A percentile compares a stretch with the other conserved stretches of the same genome.
Evolutionary conservation across 805 yeast genomes (phyloP).

Genomic region (Priceomyces castillae): DNA sequence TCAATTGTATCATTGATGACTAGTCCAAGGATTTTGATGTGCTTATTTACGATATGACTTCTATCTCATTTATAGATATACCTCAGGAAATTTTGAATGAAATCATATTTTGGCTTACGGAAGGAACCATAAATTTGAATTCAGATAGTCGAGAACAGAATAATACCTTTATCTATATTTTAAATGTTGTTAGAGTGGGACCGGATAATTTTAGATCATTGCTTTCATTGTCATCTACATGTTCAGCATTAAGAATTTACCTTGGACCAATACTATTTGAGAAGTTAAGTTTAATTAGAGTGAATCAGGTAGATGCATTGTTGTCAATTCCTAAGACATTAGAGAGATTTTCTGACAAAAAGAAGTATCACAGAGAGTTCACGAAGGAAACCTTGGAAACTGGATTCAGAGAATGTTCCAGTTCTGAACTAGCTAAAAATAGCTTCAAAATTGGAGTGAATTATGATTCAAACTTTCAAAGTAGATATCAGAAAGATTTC

Average conservation of each 20-base stretch:
- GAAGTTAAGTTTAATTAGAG: conserved; percentile 23
- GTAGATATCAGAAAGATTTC: conserved; percentile 15
- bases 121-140: conserved; percentile 8
- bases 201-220: conserved; percentile 11
- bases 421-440: conserved; percentile 18
- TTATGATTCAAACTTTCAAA: conserved; percentile 13
- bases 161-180: conserved; percentile 5
- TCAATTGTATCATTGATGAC: too few relatives aligned
- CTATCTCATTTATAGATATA: conserved; percentile 7
- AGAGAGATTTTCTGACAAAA: conserved; percentile 19
- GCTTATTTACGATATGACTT: not conserved
- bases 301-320: conserved; percentile 26
- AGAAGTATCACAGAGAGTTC: conserved; percentile 16
- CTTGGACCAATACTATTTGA: conserved; percentile 20
- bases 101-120: conserved; percentile 14
- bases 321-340: conserved; percentile 19
- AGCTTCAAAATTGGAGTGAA: conserved; percentile 13
- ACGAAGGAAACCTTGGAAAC: conserved; percentile 16
- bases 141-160: not conserved
- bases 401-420: conserved; percentile 15
- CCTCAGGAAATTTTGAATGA: conserved; percentile 19
- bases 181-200: conserved; percentile 8
- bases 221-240: conserved; percentile 22
- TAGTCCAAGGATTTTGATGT: too few relatives aligned
- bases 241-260: conserved; percentile 18